Evolutionary conservation across 2,329 filamentous ascomycete genomes (phyloP).

Genomic region (Pyricularia grisea): DNA sequence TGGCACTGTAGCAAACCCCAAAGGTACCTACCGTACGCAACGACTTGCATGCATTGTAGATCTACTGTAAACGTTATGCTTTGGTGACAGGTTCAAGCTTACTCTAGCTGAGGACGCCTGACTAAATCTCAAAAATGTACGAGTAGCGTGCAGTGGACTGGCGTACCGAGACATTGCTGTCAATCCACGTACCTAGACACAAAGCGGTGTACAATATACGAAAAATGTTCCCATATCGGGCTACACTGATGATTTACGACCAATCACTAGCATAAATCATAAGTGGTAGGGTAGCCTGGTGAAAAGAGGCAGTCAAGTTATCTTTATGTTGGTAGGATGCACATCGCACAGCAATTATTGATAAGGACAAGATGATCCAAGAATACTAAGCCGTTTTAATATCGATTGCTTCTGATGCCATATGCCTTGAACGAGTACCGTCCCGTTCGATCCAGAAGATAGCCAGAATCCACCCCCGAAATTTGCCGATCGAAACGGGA

Average conservation of each 20-base stretch:
- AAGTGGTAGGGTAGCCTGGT: too few relatives aligned
- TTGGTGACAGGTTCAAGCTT: background rate
- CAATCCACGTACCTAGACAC: background rate
- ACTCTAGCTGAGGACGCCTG: background rate
- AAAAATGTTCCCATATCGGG: background rate
- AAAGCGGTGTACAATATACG: background rate
- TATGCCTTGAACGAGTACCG: too few relatives aligned
- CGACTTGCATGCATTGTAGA: background rate
- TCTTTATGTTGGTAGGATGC: too few relatives aligned
- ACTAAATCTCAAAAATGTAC: background rate
- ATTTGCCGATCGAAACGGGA: background rate
- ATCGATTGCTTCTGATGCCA: too few relatives aligned
- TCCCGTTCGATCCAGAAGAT: background rate
- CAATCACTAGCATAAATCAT: too few relatives aligned
- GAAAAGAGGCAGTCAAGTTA: too few relatives aligned
- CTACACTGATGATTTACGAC: background rate
- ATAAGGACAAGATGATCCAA: too few relatives aligned
- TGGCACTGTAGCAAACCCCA: too few relatives aligned
- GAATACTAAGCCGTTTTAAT: too few relatives aligned
- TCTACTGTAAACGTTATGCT: background rate
- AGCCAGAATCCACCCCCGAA: background rate
- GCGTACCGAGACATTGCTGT: background rate
- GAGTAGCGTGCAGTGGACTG: background rate
- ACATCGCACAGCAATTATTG: too few relatives aligned
- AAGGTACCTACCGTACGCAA: background rate